Base-by-base conservation (phyloP, 768 basidiomycete genomes). In the Collybiopsis luxurians region DNA sequence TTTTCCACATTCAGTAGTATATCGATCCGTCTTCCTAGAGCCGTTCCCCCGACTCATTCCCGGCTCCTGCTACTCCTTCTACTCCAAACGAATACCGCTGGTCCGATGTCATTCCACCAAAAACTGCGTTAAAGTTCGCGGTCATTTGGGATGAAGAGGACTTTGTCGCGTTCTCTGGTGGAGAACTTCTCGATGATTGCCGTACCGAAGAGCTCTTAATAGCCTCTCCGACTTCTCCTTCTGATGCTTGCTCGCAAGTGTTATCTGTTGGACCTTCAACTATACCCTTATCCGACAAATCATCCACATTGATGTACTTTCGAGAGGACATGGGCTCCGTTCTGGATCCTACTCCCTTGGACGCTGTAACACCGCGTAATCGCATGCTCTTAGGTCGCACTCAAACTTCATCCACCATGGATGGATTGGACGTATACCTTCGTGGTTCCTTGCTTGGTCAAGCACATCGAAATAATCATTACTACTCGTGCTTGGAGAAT, bases 61-160 rank as follows among this genome's bases (percentile, higher is more conserved):
- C n/a, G 6, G 4, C 13, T 42, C 19, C 15, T n/a, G 19, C 36
- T 0, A 36, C 50, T 15, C 50, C 36, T 4, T 36, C 50, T 15
- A 51, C 50, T 24, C 42, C 53, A 27, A 54, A 40, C 26, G 54
- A 55, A 49, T 61, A 71, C 11, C 77, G 81, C 34, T 85, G 82
- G 84, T 84, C 83, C 13, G 78, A 83, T 27, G 68, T 84, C 45
- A 71, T 83, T 5, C 82, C 83, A 17, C 81, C 84, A 4, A 78
- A 80, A 53, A 70, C 79, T 26, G 82, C 77, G 2, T 69, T 85
- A 59, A 82, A 78, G 2, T 86, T 86, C 61, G 84, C 81, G 3
- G 81, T 82, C 5, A 65, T 85, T 30, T 86, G 80, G 79, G 82
- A 84, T 57, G 78, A 79, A 1, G 76, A 79, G 0, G 78, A 83